Evolutionary conservation across 768 basidiomycete species (phyloP).

Genomic region (Pulveroboletus sp.): DNA sequence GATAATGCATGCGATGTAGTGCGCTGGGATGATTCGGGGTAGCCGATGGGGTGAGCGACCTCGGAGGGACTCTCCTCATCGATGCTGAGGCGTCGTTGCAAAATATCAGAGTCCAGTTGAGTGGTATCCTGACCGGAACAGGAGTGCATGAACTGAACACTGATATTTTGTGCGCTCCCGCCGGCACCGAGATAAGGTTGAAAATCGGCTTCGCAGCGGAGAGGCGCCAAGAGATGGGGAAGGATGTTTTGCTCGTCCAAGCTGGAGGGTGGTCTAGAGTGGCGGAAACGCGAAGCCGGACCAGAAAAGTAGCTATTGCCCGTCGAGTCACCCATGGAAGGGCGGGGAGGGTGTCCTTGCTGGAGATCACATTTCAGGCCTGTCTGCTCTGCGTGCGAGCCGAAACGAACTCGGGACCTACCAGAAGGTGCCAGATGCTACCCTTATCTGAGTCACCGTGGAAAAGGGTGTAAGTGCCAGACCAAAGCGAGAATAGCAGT

Average conservation of each 20-base stretch:
- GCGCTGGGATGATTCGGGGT: conserved; percentile 32
- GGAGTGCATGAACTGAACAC: conserved; percentile 29
- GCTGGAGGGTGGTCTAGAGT: conserved; percentile 11
- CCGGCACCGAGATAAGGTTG: conserved; percentile 14
- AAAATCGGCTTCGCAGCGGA: conserved; percentile 11
- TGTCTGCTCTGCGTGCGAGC: conserved; percentile 11
- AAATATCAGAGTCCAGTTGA: conserved; percentile 27
- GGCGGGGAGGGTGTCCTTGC: conserved; percentile 5
- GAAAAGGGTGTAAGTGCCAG: conserved; percentile 22
- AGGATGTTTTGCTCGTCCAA: conserved; percentile 13
- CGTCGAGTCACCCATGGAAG: conserved; percentile 21
- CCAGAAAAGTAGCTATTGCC: conserved; percentile 13
- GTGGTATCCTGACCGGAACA: conserved; percentile 19
- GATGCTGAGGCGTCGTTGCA: conserved; percentile 13
- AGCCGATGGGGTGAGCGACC: conserved; percentile 7
- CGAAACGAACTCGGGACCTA: conserved; percentile 15
- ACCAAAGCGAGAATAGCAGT: conserved; percentile 12
- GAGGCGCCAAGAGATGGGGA: conserved; percentile 17
- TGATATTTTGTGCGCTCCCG: conserved; percentile 25
- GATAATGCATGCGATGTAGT: conserved; percentile 23
- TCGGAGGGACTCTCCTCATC: conserved; percentile 5
- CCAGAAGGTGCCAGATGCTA: conserved; percentile 14
- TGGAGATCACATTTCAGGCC: conserved; percentile 25
- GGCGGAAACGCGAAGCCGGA: conserved; percentile 9
- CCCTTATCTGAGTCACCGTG: conserved; percentile 28